These are phyloP conservation scores for Torulaspora franciscae DNA, from an alignment of 805 yeast species.

Conservation along the genomic window DNA sequence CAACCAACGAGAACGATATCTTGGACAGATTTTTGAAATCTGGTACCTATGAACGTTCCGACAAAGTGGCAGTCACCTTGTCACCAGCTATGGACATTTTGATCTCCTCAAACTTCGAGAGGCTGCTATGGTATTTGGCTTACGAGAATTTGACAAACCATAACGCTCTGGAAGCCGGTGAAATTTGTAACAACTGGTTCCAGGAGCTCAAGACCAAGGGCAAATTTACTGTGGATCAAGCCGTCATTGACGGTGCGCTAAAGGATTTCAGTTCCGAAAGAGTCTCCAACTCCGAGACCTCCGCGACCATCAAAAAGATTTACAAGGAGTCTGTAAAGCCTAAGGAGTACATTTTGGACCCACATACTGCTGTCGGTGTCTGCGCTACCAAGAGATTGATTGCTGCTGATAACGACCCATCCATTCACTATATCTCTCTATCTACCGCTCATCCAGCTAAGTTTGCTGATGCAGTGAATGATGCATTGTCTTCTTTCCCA, in stretches of 20 bases:
- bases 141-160: slow-evolving; percentile 52
- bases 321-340: slow-evolving; percentile 53
- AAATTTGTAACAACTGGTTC: slow-evolving; percentile 71
- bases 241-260: slow-evolving; percentile 61
- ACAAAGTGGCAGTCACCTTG: slow-evolving; percentile 76
- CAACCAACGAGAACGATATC: slow-evolving; percentile 94
- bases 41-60: slow-evolving; percentile 75
- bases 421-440: slow-evolving; percentile 59
- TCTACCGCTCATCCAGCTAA: slow-evolving; percentile 99
- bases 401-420: slow-evolving; percentile 40
- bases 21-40: slow-evolving; percentile 85
- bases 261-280: slow-evolving; percentile 70
- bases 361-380: slow-evolving; percentile 95
- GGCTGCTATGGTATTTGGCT: slow-evolving; percentile 90
- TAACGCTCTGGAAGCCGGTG: slow-evolving; percentile 70
- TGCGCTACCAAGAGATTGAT: slow-evolving; percentile 66
- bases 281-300: slow-evolving; percentile 73
- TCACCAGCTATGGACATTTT: slow-evolving; percentile 99
- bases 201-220: slow-evolving; percentile 68
- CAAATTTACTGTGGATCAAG: slow-evolving; percentile 62
- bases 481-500: slow-evolving; percentile 58
- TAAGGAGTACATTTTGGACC: slow-evolving; percentile 80
- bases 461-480: slow-evolving; percentile 91
- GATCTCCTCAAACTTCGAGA: slow-evolving; percentile 92
- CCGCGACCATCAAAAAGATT: slow-evolving; percentile 66